These are phyloP conservation scores for Pinus albicaulis DNA, from an alignment of 75 land plant species.

Conservation along the genomic window DNA sequence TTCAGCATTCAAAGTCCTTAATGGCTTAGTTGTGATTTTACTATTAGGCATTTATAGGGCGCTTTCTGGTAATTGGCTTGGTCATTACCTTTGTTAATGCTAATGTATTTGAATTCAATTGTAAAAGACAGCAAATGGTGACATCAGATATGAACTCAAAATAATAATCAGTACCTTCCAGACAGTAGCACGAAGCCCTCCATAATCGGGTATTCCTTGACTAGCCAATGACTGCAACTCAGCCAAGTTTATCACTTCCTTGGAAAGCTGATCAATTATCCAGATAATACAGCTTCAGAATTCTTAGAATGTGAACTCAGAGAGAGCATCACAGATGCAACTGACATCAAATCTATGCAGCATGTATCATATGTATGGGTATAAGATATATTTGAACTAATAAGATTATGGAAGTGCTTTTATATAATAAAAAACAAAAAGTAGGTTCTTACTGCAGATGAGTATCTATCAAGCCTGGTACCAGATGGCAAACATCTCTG, in stretches of 20 bases:
- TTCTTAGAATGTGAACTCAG: too few species aligned
- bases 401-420: not conserved
- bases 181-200: constrained; percentile 43
- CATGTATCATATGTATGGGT: not conserved
- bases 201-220: constrained; percentile 49
- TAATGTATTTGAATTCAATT: too few species aligned
- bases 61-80: too few species aligned
- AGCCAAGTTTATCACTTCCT: constrained; percentile 34
- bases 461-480: constrained; percentile 2
- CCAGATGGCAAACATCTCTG: not conserved
- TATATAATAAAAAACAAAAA: not conserved
- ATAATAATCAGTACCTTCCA: constrained; percentile 36
- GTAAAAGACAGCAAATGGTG: too few species aligned
- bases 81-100: too few species aligned
- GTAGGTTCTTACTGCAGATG: not conserved
- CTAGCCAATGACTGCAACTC: constrained; percentile 43
- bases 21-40: too few species aligned
- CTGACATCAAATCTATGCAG: not conserved
- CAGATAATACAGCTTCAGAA: too few species aligned
- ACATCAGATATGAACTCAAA: too few species aligned
- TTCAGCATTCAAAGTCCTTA: too few species aligned
- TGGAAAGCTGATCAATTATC: constrained; percentile 25
- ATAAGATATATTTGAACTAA: too few species aligned
- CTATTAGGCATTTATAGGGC: too few species aligned
- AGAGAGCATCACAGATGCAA: too few species aligned